Base-by-base conservation (phyloP, 768 basidiomycete species). In the Leucocoprinus sp. region DNA sequence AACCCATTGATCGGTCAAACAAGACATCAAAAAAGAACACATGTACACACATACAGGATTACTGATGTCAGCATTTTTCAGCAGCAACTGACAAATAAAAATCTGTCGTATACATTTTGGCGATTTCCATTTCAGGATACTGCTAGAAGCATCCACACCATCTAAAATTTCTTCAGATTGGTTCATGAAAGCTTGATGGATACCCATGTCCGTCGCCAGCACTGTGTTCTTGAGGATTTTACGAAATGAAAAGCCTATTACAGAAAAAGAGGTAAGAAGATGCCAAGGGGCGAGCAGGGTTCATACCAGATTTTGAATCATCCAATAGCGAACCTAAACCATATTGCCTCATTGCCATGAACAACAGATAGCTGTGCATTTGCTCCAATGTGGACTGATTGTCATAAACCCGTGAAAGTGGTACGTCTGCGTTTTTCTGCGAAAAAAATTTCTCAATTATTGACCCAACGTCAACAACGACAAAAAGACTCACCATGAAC, bases 1-100 rank as follows among this genome's bases (percentile, higher is more conserved):
- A 38, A 11, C n/a, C 9, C 4, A 12, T 4, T n/a, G n/a, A 31
- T 31, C 31, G n/a, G 4, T 31, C 31, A 31, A 14, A 4, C 4
- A 11, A 8, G 9, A 11, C n/a, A 14, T 31, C 31, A 34, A 55
- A 7, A 21, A 49, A 35, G 43, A 38, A n/a, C 31, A 15, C 28
- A 52, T 11, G n/a, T 48, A 26, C 26, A 41, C 44, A 77, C 93
- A 53, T 60, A 96, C 93, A 12, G 96, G 95, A 61, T 99, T 99
- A 60, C 90, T 93, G 57, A 99, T 98, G 65, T 99, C 96, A 14
- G 95, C 93, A 57, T 93, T 96, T 64, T 99, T 98, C 61, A 99
- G 81, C 42, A 99, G 66, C 2, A 87, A 86, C 56, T 97, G 92
- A 59, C 90, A 95, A 18, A 92, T 62, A 43, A 95, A 63, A 19